phyloP scores from a whole-genome alignment of 164 flowering plant species.

The Litsea cubeba region DNA sequence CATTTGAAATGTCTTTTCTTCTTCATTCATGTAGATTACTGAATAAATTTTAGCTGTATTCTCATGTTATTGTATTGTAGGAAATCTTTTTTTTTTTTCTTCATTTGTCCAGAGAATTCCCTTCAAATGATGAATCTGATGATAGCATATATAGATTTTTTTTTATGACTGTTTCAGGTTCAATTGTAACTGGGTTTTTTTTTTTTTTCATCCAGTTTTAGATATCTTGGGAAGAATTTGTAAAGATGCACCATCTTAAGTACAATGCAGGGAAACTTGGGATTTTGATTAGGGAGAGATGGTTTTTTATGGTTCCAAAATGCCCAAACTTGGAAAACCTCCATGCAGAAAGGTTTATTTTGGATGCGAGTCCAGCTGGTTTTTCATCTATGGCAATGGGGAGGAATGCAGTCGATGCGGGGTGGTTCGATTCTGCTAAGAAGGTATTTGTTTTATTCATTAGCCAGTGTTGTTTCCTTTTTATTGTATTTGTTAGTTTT shows the following conservation, averaged over 20 bases:
- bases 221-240: not conserved
- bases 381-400: not conserved
- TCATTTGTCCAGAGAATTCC: too few relatives aligned
- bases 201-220: not conserved
- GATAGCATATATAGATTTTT: too few relatives aligned
- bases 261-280: not conserved
- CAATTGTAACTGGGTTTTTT: not conserved
- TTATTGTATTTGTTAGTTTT: too few relatives aligned
- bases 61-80: too few relatives aligned
- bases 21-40: too few relatives aligned
- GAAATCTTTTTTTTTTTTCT: too few relatives aligned
- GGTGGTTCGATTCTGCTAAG: not conserved
- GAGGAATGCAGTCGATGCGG: not conserved
- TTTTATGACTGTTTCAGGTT: too few relatives aligned
- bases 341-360: not conserved
- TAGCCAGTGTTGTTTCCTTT: not conserved
- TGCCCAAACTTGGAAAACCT: not conserved
- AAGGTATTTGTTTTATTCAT: not conserved
- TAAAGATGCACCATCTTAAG: conserved; percentile 9
- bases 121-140: too few relatives aligned
- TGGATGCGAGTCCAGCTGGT: not conserved
- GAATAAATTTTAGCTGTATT: too few relatives aligned
- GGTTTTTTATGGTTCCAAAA: not conserved
- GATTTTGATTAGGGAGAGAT: conserved; percentile 8
- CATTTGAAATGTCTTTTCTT: too few relatives aligned